Percentiles rank a stretch among this genome's conserved stretches.
phyloP scores from a whole-genome alignment of 164 flowering plant species.

The Berberis thunbergii region DNA sequence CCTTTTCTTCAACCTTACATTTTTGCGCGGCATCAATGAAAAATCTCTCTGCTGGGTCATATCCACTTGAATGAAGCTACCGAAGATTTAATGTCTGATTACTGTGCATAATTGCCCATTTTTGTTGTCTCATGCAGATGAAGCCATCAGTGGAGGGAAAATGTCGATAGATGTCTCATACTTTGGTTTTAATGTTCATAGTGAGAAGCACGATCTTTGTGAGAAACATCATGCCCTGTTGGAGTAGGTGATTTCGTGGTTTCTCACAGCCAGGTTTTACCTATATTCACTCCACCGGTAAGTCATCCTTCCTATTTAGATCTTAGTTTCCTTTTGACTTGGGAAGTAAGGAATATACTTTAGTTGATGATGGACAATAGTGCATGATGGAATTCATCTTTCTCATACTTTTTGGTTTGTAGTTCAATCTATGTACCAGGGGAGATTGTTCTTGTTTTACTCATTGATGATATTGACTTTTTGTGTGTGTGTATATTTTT shows the following conservation, averaged over 20 bases:
- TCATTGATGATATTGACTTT: too few species aligned
- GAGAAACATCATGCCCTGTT: slow-evolving; percentile 69
- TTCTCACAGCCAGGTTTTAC: slow-evolving; percentile 63
- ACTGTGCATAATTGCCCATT: not conserved
- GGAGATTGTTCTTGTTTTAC: too few species aligned
- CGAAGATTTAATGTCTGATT: not conserved
- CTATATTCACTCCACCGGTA: slow-evolving; percentile 73
- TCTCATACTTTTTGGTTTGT: too few species aligned
- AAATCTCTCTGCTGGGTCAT: too few species aligned
- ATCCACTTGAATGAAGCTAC: too few species aligned
- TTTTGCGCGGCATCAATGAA: too few species aligned
- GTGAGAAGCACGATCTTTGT: slow-evolving; percentile 64
- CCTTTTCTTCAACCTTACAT: too few species aligned
- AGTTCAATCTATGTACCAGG: too few species aligned
- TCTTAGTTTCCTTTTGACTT: not conserved
- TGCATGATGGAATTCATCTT: too few species aligned
- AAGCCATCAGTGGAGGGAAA: slow-evolving; percentile 42
- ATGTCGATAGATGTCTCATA: slow-evolving; percentile 48
- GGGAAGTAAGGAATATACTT: too few species aligned
- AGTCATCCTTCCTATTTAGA: slow-evolving; percentile 16
- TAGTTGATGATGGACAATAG: too few species aligned
- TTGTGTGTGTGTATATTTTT: too few species aligned
- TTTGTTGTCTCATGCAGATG: slow-evolving; percentile 21
- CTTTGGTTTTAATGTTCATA: slow-evolving; percentile 47
- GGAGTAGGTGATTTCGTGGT: slow-evolving; percentile 56